Base-by-base conservation (phyloP, 2,329 filamentous ascomycete species). In the Coniochaeta sp. region DNA sequence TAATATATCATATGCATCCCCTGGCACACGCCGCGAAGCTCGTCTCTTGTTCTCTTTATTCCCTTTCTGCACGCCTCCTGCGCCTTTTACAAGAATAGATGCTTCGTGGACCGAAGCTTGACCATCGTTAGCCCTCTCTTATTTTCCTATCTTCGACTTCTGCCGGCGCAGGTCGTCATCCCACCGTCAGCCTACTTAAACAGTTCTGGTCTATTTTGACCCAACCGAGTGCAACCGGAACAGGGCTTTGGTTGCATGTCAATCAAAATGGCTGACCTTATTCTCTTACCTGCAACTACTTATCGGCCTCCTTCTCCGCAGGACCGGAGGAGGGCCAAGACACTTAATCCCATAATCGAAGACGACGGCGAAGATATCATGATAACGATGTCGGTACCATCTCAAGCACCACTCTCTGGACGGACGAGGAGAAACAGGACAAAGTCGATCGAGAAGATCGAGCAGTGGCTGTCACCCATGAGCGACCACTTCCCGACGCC, bases 401-500 rank as follows among this genome's bases (percentile, higher is more conserved):
- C 57, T 46, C 52, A 33, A 14, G 22, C 22, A 26, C 27, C 28
- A 28, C 9, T 27, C 10, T 49, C 31, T 18, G 47, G 14, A 16
- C 22, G 59, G 55, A 64, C 60, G 54, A 60, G 59, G 52, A 63
- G 53, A 46, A 62, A 62, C 60, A 60, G 62, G 58, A 30, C 45
- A 9, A 61, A 58, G 52, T 69, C 74, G 35, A 68, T 72, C 54
- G 68, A 80, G 53, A 79, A 76, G 63, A 76, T 81, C 57, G 71
- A 78, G 57, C 74, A 78, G 56, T 83, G 79, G 80, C 65, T 82
- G 40, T 80, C 78, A 40, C 80, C 80, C 40, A 68, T 75, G 66
- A 81, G 76, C 64, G 79, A 81, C 59, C 77, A 89, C 64, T 89
- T 89, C 63, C 86, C 85, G 38, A 87, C 85, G 8, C 85, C 86